Evolutionary conservation across 768 basidiomycete genomes (phyloP).

Genomic region (Lactifluus rugatus): DNA sequence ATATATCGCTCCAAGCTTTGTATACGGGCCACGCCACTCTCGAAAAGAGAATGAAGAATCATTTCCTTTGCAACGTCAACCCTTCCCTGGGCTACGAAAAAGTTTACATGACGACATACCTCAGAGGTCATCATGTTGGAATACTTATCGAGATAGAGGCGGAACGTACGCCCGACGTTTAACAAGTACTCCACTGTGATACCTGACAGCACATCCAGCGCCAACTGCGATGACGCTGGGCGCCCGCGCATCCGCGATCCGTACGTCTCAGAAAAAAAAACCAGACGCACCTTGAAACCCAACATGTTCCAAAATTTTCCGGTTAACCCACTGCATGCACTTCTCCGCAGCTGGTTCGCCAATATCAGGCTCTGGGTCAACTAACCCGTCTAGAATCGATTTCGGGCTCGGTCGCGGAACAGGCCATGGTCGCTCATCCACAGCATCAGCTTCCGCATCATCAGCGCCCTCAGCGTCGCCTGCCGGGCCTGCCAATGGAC

Average conservation of each 20-base stretch:
- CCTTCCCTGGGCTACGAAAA: not conserved
- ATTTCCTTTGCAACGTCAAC: slow-evolving; percentile 63
- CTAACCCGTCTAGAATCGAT: slow-evolving; percentile 16
- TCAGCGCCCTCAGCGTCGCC: slow-evolving; percentile 21
- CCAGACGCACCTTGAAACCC: slow-evolving; percentile 80
- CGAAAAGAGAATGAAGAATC: slow-evolving; percentile 81
- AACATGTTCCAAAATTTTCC: slow-evolving; percentile 76
- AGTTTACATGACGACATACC: slow-evolving; percentile 35
- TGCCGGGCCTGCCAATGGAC: not conserved
- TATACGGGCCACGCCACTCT: slow-evolving; percentile 72
- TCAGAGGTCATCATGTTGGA: slow-evolving; percentile 72
- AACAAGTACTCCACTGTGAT: slow-evolving; percentile 73
- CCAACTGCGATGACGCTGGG: slow-evolving; percentile 61
- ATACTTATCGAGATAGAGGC: slow-evolving; percentile 75
- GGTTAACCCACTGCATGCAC: slow-evolving; percentile 62
- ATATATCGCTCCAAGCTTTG: slow-evolving; percentile 81
- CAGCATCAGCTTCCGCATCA: slow-evolving; percentile 40
- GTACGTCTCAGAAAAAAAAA: not conserved
- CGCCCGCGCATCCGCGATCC: not conserved
- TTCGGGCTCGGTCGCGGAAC: slow-evolving; percentile 12
- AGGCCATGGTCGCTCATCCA: slow-evolving; percentile 54
- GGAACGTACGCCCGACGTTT: slow-evolving; percentile 81
- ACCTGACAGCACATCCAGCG: slow-evolving; percentile 68
- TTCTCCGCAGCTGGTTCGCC: slow-evolving; percentile 50
- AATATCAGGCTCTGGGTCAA: slow-evolving; percentile 35